Evolutionary conservation across 2,329 filamentous ascomycete species (phyloP).

Genomic region (Waltergamsia citrina): DNA sequence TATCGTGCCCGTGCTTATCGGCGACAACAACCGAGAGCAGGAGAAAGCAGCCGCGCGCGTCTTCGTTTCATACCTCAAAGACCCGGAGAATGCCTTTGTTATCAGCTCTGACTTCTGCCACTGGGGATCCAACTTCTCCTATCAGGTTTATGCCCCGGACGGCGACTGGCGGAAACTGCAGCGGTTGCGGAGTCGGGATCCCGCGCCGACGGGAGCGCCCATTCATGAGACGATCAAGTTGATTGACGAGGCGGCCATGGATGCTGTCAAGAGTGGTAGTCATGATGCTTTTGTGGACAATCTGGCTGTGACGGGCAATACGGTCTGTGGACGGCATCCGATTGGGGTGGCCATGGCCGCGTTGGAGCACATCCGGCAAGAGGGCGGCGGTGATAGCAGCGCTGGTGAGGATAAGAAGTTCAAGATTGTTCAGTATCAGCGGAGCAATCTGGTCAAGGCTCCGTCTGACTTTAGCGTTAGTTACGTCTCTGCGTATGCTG

Average conservation of each 20-base stretch:
- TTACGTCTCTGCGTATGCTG: conserved; percentile 86
- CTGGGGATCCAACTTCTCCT: conserved; percentile 77
- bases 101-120: conserved; percentile 96
- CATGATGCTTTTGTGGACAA: conserved; percentile 62
- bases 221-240: conserved; percentile 81
- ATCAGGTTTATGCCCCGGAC: conserved; percentile 61
- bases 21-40: conserved; percentile 52
- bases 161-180: conserved; percentile 27
- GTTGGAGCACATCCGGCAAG: conserved; percentile 53
- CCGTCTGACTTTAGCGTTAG: conserved; percentile 78
- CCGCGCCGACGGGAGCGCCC: conserved; percentile 26
- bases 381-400: conserved; percentile 23
- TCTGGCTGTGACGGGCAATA: conserved; percentile 69
- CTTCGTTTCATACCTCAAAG: conserved; percentile 69
- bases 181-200: conserved; percentile 21
- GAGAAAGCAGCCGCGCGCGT: conserved; percentile 62
- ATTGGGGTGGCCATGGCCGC: conserved; percentile 91
- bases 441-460: conserved; percentile 65
- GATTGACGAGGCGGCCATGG: conserved; percentile 75
- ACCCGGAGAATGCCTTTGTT: conserved; percentile 72
- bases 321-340: conserved; percentile 88
- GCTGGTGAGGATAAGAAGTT: conserved; percentile 39
- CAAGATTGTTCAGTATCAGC: conserved; percentile 76
- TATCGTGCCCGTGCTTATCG: conserved; percentile 80
- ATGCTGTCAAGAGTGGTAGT: conserved; percentile 68